These are phyloP conservation scores for Beauveria scarabaeidicola DNA, from an alignment of 2,329 filamentous ascomycete species.

Conservation along the genomic window DNA sequence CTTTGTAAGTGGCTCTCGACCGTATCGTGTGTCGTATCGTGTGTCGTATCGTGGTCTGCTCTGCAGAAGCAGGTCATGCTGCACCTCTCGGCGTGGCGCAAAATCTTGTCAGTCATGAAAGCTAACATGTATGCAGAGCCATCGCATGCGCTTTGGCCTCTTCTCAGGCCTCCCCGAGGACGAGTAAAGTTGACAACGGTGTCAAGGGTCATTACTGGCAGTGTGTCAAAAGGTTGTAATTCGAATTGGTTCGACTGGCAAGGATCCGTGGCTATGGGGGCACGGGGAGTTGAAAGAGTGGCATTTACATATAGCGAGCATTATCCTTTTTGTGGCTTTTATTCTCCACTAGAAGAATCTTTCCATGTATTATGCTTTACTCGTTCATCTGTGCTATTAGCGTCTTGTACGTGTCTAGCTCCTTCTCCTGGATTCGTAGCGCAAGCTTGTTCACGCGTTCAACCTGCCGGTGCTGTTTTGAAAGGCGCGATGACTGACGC, in stretches of 20 bases:
- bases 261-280: conserved; percentile 4
- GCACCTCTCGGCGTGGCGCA: neutral
- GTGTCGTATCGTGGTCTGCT: neutral
- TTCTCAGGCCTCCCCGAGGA: conserved; percentile 64
- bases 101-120: neutral
- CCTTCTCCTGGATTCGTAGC: neutral
- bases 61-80: neutral
- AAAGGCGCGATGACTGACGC: neutral
- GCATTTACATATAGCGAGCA: conserved; percentile 28
- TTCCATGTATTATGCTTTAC: neutral
- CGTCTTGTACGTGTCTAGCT: neutral
- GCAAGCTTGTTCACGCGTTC: neutral
- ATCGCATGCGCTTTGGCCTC: conserved; percentile 67
- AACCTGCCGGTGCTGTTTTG: neutral
- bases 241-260: conserved; percentile 3
- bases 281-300: conserved; percentile 12
- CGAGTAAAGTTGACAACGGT: conserved; percentile 15
- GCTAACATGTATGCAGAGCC: conserved; percentile 46
- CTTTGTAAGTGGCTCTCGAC: conserved; percentile 58
- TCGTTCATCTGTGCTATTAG: neutral
- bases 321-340: conserved; percentile 23
- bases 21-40: neutral
- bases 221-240: conserved; percentile 7
- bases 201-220: neutral
- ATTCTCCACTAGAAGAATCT: conserved; percentile 13